Base-by-base conservation (phyloP, 73 alveolate species). In the Paramecium caudatum region DNA sequence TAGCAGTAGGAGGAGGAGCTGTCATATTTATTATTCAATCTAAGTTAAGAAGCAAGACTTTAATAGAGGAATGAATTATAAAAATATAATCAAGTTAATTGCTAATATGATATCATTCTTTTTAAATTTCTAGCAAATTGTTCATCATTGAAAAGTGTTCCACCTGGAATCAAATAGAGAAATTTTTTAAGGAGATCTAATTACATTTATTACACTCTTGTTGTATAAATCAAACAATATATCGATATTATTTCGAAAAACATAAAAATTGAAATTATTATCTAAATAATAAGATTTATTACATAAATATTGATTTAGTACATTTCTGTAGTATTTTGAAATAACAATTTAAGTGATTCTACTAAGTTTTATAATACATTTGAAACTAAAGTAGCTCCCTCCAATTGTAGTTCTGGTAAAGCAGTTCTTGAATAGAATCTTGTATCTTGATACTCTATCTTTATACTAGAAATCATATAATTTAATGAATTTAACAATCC, bases 361-460 rank as follows among this genome's bases (percentile, higher is more conserved):
- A 43, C 23, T 27, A 55, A 55, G 23, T 55, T 55, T 0, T 37
- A 55, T 21, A 65, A 30, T 1, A 65, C 83, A 65, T 65, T 43
- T 33, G 83, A 33, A 32, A 65, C 16, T 33, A 65, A 21, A n/a
- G 83, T 65, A 32, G 49, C 32, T 0, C 83, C 83, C 34, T 65
- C 83, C 34, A 65, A 65, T 65, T 65, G 33, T 36, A 65, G 34
- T 65, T 12, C 34, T 10, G 32, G 33, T 3, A 15, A 3, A 12
- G 50, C 8, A 32, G 5, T 1, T 33, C 47, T 65, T 25, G 30
- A 10, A 33, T 33, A 36, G 34, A 33, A 33, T 16, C 34, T 30
- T 32, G 55, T 65, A 3, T 13, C 3, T 33, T 8, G 15, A 33
- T 65, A 65, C 3, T 65, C 83, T 4, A 25, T 36, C 1, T 33